A percentile compares a stretch with the other conserved stretches of the same genome.
phyloP scores from a whole-genome alignment of 192 early-diverging fungal genomes.

The Backusella australiensis region DNA sequence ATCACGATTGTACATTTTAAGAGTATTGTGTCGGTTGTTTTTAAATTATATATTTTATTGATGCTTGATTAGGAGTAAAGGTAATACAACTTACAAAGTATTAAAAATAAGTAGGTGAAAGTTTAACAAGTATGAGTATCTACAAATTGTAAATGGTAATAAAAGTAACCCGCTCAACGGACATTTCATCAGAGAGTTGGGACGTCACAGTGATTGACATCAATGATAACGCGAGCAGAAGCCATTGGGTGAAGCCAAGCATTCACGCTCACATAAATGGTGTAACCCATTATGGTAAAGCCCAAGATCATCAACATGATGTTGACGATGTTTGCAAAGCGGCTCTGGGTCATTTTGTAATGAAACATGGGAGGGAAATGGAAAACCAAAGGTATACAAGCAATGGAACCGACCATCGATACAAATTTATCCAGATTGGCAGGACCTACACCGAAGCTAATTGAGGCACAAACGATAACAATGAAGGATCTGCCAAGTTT shows the following conservation, averaged over 20 bases:
- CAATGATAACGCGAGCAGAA: background rate
- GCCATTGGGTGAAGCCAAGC: conserved; percentile 32
- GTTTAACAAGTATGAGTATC: background rate
- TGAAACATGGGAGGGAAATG: conserved; percentile 85
- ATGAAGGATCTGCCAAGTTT: conserved; percentile 63
- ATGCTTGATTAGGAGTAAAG: background rate
- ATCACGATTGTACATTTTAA: background rate
- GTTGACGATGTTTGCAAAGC: conserved; percentile 46
- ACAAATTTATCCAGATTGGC: conserved; percentile 81
- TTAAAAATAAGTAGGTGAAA: background rate
- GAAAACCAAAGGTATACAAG: conserved; percentile 69
- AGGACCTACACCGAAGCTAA: conserved; percentile 65
- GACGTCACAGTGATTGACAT: background rate
- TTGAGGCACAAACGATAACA: conserved; percentile 56
- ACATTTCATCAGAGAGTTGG: background rate
- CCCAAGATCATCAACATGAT: conserved; percentile 60
- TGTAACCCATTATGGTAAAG: conserved; percentile 66
- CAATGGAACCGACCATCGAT: conserved; percentile 76
- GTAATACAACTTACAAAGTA: background rate
- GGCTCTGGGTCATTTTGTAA: conserved; percentile 49
- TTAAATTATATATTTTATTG: background rate
- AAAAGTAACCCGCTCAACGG: background rate
- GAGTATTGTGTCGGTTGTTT: background rate
- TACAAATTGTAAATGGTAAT: background rate
- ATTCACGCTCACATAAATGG: conserved; percentile 68